A percentile compares a stretch with the other conserved stretches of the same genome.
These are phyloP conservation scores for Claviceps africana DNA, from an alignment of 2,329 filamentous ascomycete species.

Conservation along the genomic window DNA sequence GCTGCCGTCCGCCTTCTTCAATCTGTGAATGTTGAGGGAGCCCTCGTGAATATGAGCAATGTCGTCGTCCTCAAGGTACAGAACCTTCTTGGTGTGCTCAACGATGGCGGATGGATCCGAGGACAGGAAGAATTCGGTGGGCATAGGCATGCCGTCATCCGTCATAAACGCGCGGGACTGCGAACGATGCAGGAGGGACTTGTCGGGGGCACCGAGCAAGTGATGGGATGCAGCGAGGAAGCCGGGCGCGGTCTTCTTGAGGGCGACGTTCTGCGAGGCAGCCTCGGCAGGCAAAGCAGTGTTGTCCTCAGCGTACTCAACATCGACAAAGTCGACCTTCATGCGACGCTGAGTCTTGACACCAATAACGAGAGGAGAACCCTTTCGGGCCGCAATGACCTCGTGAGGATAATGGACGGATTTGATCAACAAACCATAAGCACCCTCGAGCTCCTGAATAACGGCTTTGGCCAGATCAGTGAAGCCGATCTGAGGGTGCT, in stretches of 20 bases:
- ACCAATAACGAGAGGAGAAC: conserved; percentile 92
- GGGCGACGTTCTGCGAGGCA: conserved; percentile 87
- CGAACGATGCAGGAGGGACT: conserved; percentile 93
- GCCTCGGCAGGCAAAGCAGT: conserved; percentile 76
- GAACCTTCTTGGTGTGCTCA: conserved; percentile 99
- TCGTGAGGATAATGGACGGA: conserved; percentile 97
- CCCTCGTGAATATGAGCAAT: conserved; percentile 99
- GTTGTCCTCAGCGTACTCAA: conserved; percentile 86
- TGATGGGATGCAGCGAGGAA: conserved; percentile 48
- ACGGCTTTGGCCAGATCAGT: conserved; percentile 93
- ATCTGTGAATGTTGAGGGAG: conserved; percentile 94
- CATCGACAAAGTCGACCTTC: conserved; percentile 99
- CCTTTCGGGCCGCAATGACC: conserved; percentile 94
- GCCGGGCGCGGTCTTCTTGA: conserved; percentile 71
- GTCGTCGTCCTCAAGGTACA: conserved; percentile 98
- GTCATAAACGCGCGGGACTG: conserved; percentile 98
- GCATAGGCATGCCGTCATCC: conserved; percentile 94
- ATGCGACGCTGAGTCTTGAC: conserved; percentile 96
- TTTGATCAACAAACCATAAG: conserved; percentile 94
- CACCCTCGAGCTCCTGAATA: conserved; percentile 95
- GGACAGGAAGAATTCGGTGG: conserved; percentile 97
- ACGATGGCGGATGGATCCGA: conserved; percentile 97
- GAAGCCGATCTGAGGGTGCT: conserved; percentile 88
- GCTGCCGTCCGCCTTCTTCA: conserved; percentile 91
- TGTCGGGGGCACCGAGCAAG: conserved; percentile 81